Base-by-base conservation (phyloP, 2,329 filamentous ascomycete species). In the Botryotinia calthae region DNA sequence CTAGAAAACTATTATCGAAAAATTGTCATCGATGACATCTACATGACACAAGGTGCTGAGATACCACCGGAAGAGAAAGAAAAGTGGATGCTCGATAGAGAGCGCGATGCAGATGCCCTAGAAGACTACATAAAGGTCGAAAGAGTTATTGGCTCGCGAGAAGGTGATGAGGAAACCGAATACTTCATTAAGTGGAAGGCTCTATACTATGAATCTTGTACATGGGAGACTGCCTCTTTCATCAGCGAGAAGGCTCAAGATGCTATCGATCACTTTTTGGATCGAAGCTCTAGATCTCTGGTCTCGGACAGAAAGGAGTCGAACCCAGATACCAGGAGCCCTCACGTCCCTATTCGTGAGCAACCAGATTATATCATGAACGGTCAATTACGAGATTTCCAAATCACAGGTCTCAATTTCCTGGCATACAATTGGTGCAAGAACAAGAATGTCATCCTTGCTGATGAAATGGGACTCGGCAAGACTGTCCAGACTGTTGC, bases 181-280 rank as follows among this genome's bases (percentile, higher is more conserved):
- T 99, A 99, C 82, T 93, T 91, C 76, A 92, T 98, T 82, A 99
- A 99, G 84, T 99, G 96, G 94, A 97, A 96, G 82, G 93, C 93
- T 18, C 87, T 98, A 69, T 93, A 91, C 70, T 99, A 99, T 81
- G 95, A 98, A 78, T 91, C 91, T 75, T 97, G 93, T 82, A 99
- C 97, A 2, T 99, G 97, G 97, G 96, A 99, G 81, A 83, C 86
- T 58, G 93, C 90, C 56, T 86, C 89, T 9, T 86, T 95, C 48
- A 89, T 98, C 78, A 93, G 90, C 80, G 85, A 89, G 46, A 89
- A 93, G 70, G 94, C 95, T 65, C 94, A 98, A 82, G 89, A 90
- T 79, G 93, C 97, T 83, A 95, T 99, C 78, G 95, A 98, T 80
- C 91, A 94, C 79, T 98, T 92, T 81, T 85, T 97, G 72, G 92